Base-by-base conservation (phyloP, 1,284 basidiomycete species). In the Malassezia furfur region DNA sequence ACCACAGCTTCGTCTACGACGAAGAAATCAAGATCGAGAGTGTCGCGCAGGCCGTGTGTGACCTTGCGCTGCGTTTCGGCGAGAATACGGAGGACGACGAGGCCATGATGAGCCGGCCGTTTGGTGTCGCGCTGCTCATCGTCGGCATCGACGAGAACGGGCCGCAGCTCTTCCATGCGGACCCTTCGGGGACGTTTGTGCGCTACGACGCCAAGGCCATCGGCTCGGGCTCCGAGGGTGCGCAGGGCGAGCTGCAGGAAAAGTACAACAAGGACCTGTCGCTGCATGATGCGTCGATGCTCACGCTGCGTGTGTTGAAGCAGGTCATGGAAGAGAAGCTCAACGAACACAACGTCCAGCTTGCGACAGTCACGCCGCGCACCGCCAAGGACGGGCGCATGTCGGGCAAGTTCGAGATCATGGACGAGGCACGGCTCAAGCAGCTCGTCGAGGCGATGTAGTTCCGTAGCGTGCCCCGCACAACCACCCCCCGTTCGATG, bases 291-390 rank as follows among this genome's bases (percentile, higher is more conserved):
- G 94, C 91, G 1, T 87, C 91, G 66, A 79, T 83, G 32, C 78
- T 98, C 57, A 86, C 88, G 11, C 79, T 98, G 59, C 85, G 85
- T 61, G 88, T 96, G 40, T 79, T 98, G 62, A 96, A 96, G 79
- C 91, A 98, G 79, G 94, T 99, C 46, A 99, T 98, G 94, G 94
- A 99, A 77, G 94, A 98, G 80, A 93, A 93, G 77, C 81, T 98
- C 38, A 90, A 96, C 77, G 88, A 94, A 72, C 88, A 94, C 79
- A 98, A 98, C 69, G 91, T 99, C 21, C 93, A 98, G 77, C 80
- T 99, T 21, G 91, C 93, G 43, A 82, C 81, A 12, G 72, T 74
- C 40, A 67, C 65, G 17, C 68, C 68, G 22, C 56, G 66, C 28
- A 63, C 53, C 25, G 54, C 67, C 30, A 64, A 67, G 50, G 66